Percentiles rank a stretch among this genome's conserved stretches.
These are phyloP conservation scores for Friedmanniomyces simplex DNA, from an alignment of 495 filamentous ascomycete genomes.

Conservation along the genomic window DNA sequence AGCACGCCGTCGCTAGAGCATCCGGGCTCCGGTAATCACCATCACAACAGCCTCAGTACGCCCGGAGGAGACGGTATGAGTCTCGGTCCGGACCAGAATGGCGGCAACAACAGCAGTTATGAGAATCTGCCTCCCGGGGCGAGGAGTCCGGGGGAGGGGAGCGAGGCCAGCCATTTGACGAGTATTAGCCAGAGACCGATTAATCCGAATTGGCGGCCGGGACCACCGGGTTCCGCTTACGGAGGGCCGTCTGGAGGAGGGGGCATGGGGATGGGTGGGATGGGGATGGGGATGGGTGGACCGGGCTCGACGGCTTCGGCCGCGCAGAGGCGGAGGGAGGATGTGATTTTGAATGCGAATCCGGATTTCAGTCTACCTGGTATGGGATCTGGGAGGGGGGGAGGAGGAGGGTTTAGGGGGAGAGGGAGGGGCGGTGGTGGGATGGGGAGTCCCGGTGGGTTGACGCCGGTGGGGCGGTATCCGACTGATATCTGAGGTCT, in stretches of 20 bases:
- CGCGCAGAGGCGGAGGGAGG: conserved; percentile 38
- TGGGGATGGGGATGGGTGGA: neutral
- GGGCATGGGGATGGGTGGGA: conserved; percentile 20
- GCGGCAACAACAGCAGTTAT: conserved; percentile 23
- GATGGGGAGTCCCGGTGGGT: neutral
- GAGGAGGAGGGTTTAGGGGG: neutral
- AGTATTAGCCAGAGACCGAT: conserved; percentile 75
- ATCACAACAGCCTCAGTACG: no score
- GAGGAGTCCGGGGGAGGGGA: conserved; percentile 58
- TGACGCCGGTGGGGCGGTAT: conserved; percentile 20
- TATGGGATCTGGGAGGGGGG: conserved; percentile 1
- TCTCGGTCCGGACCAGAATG: no score
- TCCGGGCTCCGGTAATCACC: neutral
- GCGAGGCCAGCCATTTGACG: conserved; percentile 70
- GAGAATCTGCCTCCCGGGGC: conserved; percentile 58
- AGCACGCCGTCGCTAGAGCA: conserved; percentile 1
- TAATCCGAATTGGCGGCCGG: conserved; percentile 69
- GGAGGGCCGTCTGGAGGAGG: no score
- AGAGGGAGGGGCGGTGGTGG: neutral
- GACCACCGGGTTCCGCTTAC: neutral
- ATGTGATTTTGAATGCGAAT: conserved; percentile 56
- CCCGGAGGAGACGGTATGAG: no score
- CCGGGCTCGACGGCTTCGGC: conserved; percentile 22
- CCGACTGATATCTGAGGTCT: conserved; percentile 16
- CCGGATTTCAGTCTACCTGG: conserved; percentile 60